phyloP scores from a whole-genome alignment of 495 filamentous ascomycete species.

The Darksidea phi region DNA sequence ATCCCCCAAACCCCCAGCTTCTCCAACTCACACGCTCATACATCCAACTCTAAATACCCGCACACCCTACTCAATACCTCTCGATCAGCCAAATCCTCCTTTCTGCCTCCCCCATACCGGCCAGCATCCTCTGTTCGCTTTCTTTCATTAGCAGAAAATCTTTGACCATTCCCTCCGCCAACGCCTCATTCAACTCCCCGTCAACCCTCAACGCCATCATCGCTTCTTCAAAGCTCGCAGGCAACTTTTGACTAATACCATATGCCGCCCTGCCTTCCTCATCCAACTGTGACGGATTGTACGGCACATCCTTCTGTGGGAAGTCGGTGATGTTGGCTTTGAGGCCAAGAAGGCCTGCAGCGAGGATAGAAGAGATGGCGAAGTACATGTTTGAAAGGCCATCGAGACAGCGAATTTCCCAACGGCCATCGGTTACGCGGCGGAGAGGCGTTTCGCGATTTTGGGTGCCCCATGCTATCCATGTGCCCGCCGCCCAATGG shows the following conservation, averaged over 20 bases:
- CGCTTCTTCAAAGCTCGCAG: constrained; percentile 32
- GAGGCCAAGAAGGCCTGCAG: constrained; percentile 64
- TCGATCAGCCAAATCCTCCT: constrained; percentile 43
- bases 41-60: neutral
- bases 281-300: constrained; percentile 45
- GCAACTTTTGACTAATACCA: constrained; percentile 49
- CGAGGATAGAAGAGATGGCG: constrained; percentile 63
- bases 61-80: constrained; percentile 36
- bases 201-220: constrained; percentile 37
- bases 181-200: constrained; percentile 27
- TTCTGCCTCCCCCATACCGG: constrained; percentile 38
- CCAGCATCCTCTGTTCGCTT: constrained; percentile 42
- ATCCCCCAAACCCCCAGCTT: too few relatives aligned
- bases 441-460: constrained; percentile 71
- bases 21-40: too few relatives aligned
- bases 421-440: constrained; percentile 59
- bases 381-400: constrained; percentile 74
- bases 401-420: constrained; percentile 70
- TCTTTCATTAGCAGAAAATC: constrained; percentile 42
- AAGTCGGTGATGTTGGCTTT: constrained; percentile 46
- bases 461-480: constrained; percentile 73
- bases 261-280: constrained; percentile 51
- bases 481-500: constrained; percentile 72
- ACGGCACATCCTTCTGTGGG: constrained; percentile 27
- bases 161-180: constrained; percentile 35